phyloP scores from a whole-genome alignment of 208 protist genomes.

The Crithidia sp. region DNA sequence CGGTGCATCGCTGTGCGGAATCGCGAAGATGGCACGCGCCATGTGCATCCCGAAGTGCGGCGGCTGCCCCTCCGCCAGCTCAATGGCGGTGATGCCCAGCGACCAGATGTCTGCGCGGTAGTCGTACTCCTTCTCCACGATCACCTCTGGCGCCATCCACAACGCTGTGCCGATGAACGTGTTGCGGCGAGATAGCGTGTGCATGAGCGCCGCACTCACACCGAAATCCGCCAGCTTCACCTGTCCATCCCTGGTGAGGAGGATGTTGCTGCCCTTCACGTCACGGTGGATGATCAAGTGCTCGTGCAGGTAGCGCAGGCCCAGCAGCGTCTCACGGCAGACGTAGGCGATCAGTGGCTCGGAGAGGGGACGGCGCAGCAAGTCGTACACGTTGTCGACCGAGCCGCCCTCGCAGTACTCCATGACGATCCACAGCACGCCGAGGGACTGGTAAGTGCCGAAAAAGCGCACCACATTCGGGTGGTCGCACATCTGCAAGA shows the following conservation, averaged over 20 bases:
- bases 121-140: slow-evolving; percentile 92
- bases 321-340: slow-evolving; percentile 76
- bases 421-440: slow-evolving; percentile 93
- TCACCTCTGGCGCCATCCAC: slow-evolving; percentile 95
- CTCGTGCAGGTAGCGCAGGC: slow-evolving; percentile 90
- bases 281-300: slow-evolving; percentile 93
- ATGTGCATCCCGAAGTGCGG: slow-evolving; percentile 92
- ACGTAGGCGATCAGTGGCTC: slow-evolving; percentile 92
- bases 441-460: slow-evolving; percentile 84
- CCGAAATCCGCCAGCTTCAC: slow-evolving; percentile 95
- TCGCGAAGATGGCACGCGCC: slow-evolving; percentile 71
- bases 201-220: slow-evolving; percentile 79
- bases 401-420: slow-evolving; percentile 94
- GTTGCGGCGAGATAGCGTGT: slow-evolving; percentile 88
- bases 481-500: slow-evolving; percentile 84
- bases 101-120: slow-evolving; percentile 95
- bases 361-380: slow-evolving; percentile 73
- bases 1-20: slow-evolving; percentile 79
- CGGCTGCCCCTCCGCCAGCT: slow-evolving; percentile 95
- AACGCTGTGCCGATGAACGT: slow-evolving; percentile 91
- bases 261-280: slow-evolving; percentile 94
- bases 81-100: slow-evolving; percentile 95
- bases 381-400: slow-evolving; percentile 86
- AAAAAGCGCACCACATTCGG: slow-evolving; percentile 91
- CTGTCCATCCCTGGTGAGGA: slow-evolving; percentile 88